Evolutionary conservation across 2,329 filamentous ascomycete genomes (phyloP).

Genomic region (Didymosphaeria variabile): DNA sequence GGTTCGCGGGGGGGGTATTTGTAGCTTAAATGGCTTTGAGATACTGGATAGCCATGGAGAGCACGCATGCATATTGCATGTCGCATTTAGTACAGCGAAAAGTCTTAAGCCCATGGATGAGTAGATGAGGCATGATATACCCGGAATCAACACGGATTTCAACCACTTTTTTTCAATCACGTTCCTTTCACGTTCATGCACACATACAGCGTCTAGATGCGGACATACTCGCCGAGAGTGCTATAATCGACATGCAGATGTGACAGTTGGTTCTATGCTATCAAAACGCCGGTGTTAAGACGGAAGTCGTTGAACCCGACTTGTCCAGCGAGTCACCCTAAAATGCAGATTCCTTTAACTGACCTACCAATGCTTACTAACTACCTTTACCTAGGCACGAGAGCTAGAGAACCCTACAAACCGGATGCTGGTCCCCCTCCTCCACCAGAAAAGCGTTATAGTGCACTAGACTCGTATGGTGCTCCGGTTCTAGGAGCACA

Average conservation of each 20-base stretch:
- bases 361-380: too few relatives aligned
- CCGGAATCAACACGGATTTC: not conserved
- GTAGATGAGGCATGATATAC: not conserved
- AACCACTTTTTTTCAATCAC: not conserved
- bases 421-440: constrained; percentile 46
- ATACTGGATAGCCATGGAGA: not conserved
- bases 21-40: not conserved
- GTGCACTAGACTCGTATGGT: constrained; percentile 49
- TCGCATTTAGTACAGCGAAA: not conserved
- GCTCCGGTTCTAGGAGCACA: constrained; percentile 50
- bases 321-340: too few relatives aligned
- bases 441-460: constrained; percentile 49
- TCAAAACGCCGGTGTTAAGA: too few relatives aligned
- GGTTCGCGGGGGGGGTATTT: not conserved
- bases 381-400: too few relatives aligned
- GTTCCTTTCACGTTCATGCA: not conserved
- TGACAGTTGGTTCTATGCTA: too few relatives aligned
- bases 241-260: too few relatives aligned
- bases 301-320: too few relatives aligned
- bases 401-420: constrained; percentile 36
- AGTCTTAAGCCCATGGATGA: not conserved
- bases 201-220: too few relatives aligned
- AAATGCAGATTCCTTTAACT: too few relatives aligned
- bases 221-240: too few relatives aligned
- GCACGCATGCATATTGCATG: not conserved